Conservation (phyloP, 129 eudicot genomes). For the sunflower (Helianthus annuus) region DNA sequence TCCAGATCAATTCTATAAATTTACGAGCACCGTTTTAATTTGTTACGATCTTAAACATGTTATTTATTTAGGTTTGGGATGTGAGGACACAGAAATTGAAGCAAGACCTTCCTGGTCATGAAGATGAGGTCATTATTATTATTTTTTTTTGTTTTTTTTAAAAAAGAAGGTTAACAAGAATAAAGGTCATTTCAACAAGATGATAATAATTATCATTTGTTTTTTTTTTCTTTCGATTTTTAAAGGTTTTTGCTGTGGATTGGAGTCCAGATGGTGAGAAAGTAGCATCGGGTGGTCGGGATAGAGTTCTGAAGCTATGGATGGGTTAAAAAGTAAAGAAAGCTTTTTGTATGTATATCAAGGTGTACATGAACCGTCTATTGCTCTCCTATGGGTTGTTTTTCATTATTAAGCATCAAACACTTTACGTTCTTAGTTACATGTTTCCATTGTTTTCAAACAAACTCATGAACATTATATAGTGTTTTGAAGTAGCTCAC, state of each 20-base stretch:
- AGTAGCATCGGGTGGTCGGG: slow-evolving; percentile 97
- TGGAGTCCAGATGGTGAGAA: slow-evolving; percentile 99
- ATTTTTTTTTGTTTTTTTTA: not conserved
- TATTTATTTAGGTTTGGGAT: slow-evolving; percentile 82
- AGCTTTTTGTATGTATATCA: slow-evolving; percentile 19
- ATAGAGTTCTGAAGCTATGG: slow-evolving; percentile 90
- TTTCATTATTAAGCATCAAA: slow-evolving; percentile 1
- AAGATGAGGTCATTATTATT: slow-evolving; percentile 66
- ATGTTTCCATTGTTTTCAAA: not conserved
- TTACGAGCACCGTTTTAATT: not conserved
- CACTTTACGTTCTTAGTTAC: not conserved
- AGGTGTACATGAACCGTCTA: slow-evolving; percentile 17
- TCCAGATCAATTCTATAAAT: not conserved
- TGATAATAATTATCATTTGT: not conserved
- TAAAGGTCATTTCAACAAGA: not conserved
- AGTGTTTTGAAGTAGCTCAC: not conserved
- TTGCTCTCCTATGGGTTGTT: not conserved
- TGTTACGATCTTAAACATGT: not conserved
- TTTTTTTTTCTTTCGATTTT: slow-evolving; percentile 1
- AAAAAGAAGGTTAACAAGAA: slow-evolving; percentile 2
- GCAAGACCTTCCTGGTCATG: slow-evolving; percentile 98
- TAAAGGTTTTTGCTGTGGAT: slow-evolving; percentile 91
- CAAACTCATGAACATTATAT: not conserved
- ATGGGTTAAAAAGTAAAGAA: slow-evolving; percentile 60
- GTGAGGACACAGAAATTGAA: slow-evolving; percentile 77